A percentile compares a stretch with the other conserved stretches of the same genome.
These are phyloP conservation scores for Tuber aestivum DNA, from an alignment of 495 filamentous ascomycete species.

Conservation along the genomic window DNA sequence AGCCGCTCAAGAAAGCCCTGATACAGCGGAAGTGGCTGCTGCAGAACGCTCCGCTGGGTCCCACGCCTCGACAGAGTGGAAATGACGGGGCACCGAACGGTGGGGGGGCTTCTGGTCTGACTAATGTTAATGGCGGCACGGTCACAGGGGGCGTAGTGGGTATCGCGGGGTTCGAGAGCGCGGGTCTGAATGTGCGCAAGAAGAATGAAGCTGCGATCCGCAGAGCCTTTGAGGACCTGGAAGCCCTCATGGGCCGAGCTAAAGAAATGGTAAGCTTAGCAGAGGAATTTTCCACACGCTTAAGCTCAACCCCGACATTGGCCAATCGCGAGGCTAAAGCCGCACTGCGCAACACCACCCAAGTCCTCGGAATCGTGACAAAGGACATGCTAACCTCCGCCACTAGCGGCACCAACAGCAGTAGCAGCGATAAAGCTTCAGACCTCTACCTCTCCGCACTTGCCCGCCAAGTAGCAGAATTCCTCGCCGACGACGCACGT, in stretches of 20 bases:
- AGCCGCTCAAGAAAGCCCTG: slow-evolving; percentile 80
- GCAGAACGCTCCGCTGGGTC: slow-evolving; percentile 84
- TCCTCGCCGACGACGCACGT: slow-evolving; percentile 79
- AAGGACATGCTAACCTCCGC: slow-evolving; percentile 68
- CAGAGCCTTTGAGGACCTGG: slow-evolving; percentile 90
- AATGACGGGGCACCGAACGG: slow-evolving; percentile 24
- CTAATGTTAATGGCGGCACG: slow-evolving; percentile 39
- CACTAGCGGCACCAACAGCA: slow-evolving; percentile 41
- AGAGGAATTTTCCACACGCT: slow-evolving; percentile 68
- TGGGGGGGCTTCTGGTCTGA: slow-evolving; percentile 26
- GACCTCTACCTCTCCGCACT: slow-evolving; percentile 64
- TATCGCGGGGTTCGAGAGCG: slow-evolving; percentile 84
- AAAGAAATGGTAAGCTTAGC: slow-evolving; percentile 92
- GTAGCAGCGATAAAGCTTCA: slow-evolving; percentile 40
- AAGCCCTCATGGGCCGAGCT: slow-evolving; percentile 92
- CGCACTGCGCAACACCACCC: slow-evolving; percentile 73
- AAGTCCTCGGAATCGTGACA: slow-evolving; percentile 78
- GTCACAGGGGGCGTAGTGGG: slow-evolving; percentile 61
- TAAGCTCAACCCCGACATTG: slow-evolving; percentile 44
- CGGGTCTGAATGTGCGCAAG: slow-evolving; percentile 71
- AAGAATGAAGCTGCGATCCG: slow-evolving; percentile 92
- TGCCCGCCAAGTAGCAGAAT: slow-evolving; percentile 84
- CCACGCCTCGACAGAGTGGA: slow-evolving; percentile 50
- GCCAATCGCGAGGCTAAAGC: slow-evolving; percentile 58
- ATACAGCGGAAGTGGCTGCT: slow-evolving; percentile 95